Evolutionary conservation across 2,329 filamentous ascomycete genomes (phyloP).

Genomic region (Botryotinia globosa): DNA sequence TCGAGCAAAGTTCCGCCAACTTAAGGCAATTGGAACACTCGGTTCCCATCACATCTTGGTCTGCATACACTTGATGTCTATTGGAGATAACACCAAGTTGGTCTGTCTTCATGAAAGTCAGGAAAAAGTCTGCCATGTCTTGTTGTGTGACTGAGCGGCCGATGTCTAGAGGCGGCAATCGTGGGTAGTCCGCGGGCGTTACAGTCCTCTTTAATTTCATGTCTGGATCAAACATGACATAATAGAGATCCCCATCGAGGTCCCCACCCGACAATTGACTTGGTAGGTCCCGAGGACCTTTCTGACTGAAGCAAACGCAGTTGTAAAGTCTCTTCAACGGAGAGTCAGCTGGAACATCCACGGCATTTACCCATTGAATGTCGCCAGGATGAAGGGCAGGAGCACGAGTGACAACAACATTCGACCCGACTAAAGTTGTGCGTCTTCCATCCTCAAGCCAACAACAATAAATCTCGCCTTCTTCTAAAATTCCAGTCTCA

Average conservation of each 20-base stretch:
- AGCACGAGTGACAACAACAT: conserved; percentile 66
- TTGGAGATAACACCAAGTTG: conserved; percentile 64
- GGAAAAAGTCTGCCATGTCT: conserved; percentile 78
- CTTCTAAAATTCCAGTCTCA: conserved; percentile 65
- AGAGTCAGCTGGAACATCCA: conserved; percentile 58
- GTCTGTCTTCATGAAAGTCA: conserved; percentile 71
- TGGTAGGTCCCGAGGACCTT: conserved; percentile 69
- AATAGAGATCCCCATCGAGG: conserved; percentile 79
- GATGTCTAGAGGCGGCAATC: conserved; percentile 56
- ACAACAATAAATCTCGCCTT: conserved; percentile 67
- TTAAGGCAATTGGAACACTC: conserved; percentile 48
- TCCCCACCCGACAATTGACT: conserved; percentile 79
- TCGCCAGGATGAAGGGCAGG: conserved; percentile 82
- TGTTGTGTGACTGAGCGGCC: conserved; percentile 53
- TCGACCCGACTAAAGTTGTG: conserved; percentile 26
- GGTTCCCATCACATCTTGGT: conserved; percentile 53
- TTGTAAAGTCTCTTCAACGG: conserved; percentile 63
- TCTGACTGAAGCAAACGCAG: conserved; percentile 74
- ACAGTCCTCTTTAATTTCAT: conserved; percentile 47
- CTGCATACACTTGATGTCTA: conserved; percentile 62
- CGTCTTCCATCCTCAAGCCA: conserved; percentile 42
- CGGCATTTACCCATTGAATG: conserved; percentile 62
- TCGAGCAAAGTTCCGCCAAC: conserved; percentile 65
- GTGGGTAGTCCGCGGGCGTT: conserved; percentile 68
- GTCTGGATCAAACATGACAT: conserved; percentile 68